Conservation (phyloP, 148 eudicot species). For the Limonium bicolor region DNA sequence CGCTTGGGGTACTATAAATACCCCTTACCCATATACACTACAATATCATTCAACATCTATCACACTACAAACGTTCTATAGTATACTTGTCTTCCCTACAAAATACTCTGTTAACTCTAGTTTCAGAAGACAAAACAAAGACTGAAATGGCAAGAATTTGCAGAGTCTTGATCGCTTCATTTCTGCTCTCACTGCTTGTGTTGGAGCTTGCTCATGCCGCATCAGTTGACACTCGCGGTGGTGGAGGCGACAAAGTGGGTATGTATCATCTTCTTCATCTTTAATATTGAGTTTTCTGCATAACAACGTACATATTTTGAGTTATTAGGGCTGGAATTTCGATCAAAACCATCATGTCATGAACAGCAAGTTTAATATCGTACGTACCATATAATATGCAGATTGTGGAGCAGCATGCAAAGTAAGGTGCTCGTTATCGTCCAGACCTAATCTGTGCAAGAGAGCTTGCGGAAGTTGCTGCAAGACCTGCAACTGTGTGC, state of each 20-base stretch:
- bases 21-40: too few relatives aligned
- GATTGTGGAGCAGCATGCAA: slow-evolving; percentile 32
- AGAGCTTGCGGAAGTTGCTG: slow-evolving; percentile 53
- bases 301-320: not conserved
- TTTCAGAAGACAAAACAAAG: too few relatives aligned
- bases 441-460: slow-evolving; percentile 29
- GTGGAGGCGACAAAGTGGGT: not conserved
- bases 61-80: too few relatives aligned
- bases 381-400: not conserved
- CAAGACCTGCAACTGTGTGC: slow-evolving; percentile 34
- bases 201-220: slow-evolving; percentile 13
- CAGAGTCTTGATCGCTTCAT: slow-evolving; percentile 15
- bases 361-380: not conserved
- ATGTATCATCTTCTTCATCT: not conserved
- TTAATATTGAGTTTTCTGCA: too few relatives aligned
- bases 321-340: not conserved
- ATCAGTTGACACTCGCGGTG: not conserved
- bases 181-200: slow-evolving; percentile 16
- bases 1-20: too few relatives aligned
- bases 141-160: too few relatives aligned
- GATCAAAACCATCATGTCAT: not conserved
- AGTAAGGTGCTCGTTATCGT: slow-evolving; percentile 19
- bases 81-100: too few relatives aligned
- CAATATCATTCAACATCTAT: too few relatives aligned
- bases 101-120: too few relatives aligned